phyloP scores from a whole-genome alignment of 176 grass and related monocot genomes.

The Eleusine coracana region DNA sequence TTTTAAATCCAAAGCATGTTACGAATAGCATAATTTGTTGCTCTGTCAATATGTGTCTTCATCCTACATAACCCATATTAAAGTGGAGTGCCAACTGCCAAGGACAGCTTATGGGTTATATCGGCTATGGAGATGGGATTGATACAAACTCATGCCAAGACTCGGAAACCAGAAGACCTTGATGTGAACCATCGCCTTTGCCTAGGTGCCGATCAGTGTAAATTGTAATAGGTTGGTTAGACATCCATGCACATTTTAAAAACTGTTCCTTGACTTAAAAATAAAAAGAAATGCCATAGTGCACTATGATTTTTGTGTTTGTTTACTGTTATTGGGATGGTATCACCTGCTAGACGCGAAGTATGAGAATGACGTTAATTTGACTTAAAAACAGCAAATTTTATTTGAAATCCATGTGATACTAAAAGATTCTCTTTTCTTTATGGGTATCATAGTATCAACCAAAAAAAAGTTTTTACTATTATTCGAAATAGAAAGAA shows the following conservation, averaged over 20 bases:
- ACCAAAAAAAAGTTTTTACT: not conserved
- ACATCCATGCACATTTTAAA: not conserved
- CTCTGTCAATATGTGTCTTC: not conserved
- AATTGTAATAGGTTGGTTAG: not conserved
- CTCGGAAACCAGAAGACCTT: constrained; percentile 16
- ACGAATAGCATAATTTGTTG: constrained; percentile 23
- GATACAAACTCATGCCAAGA: constrained; percentile 22
- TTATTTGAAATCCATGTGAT: not conserved
- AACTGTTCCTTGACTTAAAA: constrained; percentile 1
- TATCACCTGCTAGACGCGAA: not conserved
- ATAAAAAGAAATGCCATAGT: not conserved
- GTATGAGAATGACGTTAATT: not conserved
- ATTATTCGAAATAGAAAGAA: not conserved
- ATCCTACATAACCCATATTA: not conserved
- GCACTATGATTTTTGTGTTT: not conserved
- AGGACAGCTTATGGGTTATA: not conserved
- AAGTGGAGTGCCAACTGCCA: constrained; percentile 3
- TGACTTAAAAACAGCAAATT: not conserved
- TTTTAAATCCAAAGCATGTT: constrained; percentile 1
- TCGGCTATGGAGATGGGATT: constrained; percentile 21
- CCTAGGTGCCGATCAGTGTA: not conserved
- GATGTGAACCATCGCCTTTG: constrained; percentile 11
- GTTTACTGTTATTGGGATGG: not conserved
- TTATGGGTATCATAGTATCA: not conserved
- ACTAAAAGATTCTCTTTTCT: not conserved